Evolutionary conservation across 163 green algal species (phyloP), one percentile per base, ranked within the genome.

Genomic region (Scenedesmus sp.): DNA sequence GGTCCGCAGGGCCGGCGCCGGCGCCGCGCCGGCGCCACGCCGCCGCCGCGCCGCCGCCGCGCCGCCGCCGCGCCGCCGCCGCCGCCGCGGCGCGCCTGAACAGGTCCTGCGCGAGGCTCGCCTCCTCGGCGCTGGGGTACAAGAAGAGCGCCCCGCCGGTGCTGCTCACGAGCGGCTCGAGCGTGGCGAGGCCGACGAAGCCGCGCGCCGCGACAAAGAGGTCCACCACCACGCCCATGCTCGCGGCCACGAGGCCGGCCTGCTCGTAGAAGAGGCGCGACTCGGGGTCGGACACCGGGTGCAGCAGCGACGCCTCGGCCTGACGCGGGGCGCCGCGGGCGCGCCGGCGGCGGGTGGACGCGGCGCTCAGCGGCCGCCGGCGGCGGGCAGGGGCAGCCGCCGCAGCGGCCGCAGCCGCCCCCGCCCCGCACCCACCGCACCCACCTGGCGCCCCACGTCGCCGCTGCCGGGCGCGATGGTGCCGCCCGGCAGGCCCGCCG

Each of bases 111-210:
- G 93, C 89, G 70, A 97, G 73, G 2, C 91, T 90, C 6, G 88
- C 87, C n/a, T 94, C 85, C 26, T 92, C 87, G 10, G 83, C 47
- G 1, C 73, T 85, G 17, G 80, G 67, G 86, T 98, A 98, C 48
- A 97, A 86, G 71, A 86, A 91, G 39, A 98, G 45, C 15, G 31
- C 78, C 10, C 94, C 94, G 0, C 94, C 94, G 14, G 83, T 97
- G 76, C 60, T 63, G 62, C 70, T 75, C 54, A 72, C 64, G 70
- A 98, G 75, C 0, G 85, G 84, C 60, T 87, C 76, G 34, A 97
- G 57, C 13, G 78, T 79, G 4, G 83, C 62, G 34, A 86, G 63
- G 44, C 66, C 75, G 33, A 65, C 31, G 6, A 63, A 47, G n/a
- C 44, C 63, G 14, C 44, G 34, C 26, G 81, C 83, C 18, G 92